Evolutionary conservation across 2,329 filamentous ascomycete genomes (phyloP), one percentile per base, ranked within the genome.

Genomic region (Phyllosticta citriasiana): DNA sequence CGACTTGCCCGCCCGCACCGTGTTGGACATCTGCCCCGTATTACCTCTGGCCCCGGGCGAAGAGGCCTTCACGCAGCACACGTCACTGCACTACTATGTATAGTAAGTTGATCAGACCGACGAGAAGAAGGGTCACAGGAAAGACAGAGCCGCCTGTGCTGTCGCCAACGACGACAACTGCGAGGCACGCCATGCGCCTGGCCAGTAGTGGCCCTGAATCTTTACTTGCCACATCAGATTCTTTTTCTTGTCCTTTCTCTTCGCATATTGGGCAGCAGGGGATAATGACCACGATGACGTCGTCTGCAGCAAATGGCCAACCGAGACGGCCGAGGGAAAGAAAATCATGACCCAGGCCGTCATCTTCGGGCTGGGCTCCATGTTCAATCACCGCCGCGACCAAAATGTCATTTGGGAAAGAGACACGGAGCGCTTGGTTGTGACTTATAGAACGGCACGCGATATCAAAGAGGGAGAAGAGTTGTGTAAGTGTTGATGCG

Each of bases 391-490:
- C 65, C 81, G 80, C 2, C 71, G 71, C 10, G 64, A 75, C 27
- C 82, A 84, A 65, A 84, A 84, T 66, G 78, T 84, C 3, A 80
- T 77, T 2, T 84, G 81, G 81, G 75, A 76, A 64, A 72, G 80
- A 24, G 78, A 84, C 68, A 54, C 80, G 1, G 66, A 72, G 2
- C 73, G 73, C 2, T 67, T 74, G 14, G 64, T 81, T 0, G 74
- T 84, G 19, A 77, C 76, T 0, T 84, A 84, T 64, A 75, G 70
- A 14, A 73, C 82, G 16, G 65, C 82, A 30, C 71, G 78, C 65
- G 76, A 82, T 62, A 78, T 84, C 16, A 66, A 67, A 19, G 67
- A 71, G n/a, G 81, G 80, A 14, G 80, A 84, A 67, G 82, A 84
- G 66, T 70, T 84, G 14, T 83, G 81, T 73, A 74, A 75, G 68